Percentiles rank a stretch among this genome's conserved stretches.
phyloP scores from a whole-genome alignment of 805 yeast genomes.

The Wickerhamomyces sydowiorum region DNA sequence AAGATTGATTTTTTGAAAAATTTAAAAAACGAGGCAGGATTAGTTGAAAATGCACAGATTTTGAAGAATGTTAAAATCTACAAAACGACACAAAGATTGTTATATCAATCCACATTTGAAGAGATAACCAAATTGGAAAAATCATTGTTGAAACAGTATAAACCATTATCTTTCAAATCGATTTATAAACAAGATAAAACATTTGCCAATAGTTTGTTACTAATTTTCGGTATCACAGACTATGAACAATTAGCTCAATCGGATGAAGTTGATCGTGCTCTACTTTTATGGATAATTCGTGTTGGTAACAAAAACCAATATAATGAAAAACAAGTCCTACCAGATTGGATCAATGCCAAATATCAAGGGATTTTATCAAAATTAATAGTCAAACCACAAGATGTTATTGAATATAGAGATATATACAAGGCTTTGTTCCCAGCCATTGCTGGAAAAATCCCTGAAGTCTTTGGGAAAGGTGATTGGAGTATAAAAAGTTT shows the following conservation, averaged over 20 bases:
- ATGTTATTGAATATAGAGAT: conserved; percentile 47
- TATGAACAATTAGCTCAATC: conserved; percentile 44
- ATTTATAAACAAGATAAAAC: conserved; percentile 48
- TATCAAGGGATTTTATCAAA: conserved; percentile 33
- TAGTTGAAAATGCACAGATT: conserved; percentile 17
- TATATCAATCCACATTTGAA: conserved; percentile 42
- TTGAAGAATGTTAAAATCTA: conserved; percentile 37
- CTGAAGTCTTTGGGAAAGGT: conserved; percentile 51
- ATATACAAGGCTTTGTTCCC: conserved; percentile 51
- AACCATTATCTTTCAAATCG: conserved; percentile 48
- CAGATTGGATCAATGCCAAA: conserved; percentile 42
- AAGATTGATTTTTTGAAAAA: conserved; percentile 38
- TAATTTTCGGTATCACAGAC: conserved; percentile 50
- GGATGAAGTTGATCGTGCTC: conserved; percentile 48
- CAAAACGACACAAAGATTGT: conserved; percentile 40
- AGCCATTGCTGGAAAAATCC: conserved; percentile 39
- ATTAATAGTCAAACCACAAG: conserved; percentile 40
- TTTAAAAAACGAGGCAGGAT: conserved; percentile 22
- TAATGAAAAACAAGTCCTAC: conserved; percentile 26
- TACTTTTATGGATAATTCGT: conserved; percentile 60
- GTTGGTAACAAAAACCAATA: conserved; percentile 40
- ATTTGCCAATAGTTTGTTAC: conserved; percentile 48
- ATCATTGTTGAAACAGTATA: conserved; percentile 33
- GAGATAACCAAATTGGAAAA: conserved; percentile 41
- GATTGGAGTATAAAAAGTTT: conserved; percentile 37